Percentiles rank a stretch among this genome's conserved stretches.
Conservation (phyloP, 352 stramenopile species). For the Pythium vanterpoolii region DNA sequence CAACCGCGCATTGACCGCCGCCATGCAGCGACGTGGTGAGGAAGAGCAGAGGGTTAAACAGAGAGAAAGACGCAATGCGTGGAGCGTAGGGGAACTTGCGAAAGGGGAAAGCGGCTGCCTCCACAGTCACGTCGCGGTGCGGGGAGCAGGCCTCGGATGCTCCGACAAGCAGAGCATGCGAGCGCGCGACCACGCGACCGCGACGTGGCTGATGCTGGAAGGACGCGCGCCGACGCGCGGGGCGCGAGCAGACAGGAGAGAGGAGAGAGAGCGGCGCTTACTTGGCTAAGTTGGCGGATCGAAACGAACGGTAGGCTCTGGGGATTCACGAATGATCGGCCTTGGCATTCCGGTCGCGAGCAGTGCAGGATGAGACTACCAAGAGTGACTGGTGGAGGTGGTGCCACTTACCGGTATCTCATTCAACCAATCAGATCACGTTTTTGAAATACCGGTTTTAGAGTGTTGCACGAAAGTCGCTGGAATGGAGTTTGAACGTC, state of each 20-base stretch:
- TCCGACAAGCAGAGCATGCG: conserved; percentile 1
- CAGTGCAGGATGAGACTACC: neutral
- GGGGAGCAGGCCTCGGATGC: conserved; percentile 14
- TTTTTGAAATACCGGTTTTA: conserved; percentile 6
- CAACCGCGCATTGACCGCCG: conserved; percentile 1
- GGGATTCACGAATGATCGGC: conserved; percentile 27
- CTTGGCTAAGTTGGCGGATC: conserved; percentile 39
- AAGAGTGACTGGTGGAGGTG: conserved; percentile 22
- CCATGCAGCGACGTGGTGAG: neutral
- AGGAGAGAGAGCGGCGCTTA: conserved; percentile 24
- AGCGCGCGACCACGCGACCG: conserved; percentile 9
- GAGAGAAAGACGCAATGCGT: neutral
- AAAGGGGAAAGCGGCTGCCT: conserved; percentile 42
- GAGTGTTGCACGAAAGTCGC: conserved; percentile 16
- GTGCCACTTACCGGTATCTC: neutral
- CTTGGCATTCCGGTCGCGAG: neutral
- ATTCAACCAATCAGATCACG: conserved; percentile 17
- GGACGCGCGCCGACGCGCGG: neutral
- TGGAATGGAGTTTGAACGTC: conserved; percentile 6
- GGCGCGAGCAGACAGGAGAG: no score
- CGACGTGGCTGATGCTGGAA: conserved; percentile 21
- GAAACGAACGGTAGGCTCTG: conserved; percentile 38
- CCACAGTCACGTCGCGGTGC: conserved; percentile 49
- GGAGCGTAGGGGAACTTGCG: neutral
- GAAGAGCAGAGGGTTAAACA: no score